phyloP scores from a whole-genome alignment of 2,329 filamentous ascomycete genomes.

The Mariannaea sp. region DNA sequence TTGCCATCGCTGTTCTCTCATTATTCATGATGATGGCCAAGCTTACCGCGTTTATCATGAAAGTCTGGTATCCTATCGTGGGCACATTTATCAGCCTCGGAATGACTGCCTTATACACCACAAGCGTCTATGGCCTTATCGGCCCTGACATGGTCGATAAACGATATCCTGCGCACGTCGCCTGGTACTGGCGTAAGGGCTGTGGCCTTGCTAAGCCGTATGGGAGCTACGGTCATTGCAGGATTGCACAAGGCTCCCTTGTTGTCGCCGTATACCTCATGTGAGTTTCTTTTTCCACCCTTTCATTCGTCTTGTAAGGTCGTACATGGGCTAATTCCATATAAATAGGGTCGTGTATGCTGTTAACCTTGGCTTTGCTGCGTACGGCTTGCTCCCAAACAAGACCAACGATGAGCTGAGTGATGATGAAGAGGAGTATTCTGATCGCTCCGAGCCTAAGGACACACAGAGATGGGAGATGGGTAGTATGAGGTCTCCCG shows the following conservation, averaged over 20 bases:
- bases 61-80: constrained; percentile 70
- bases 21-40: constrained; percentile 78
- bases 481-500: constrained; percentile 52
- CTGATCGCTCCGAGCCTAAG: constrained; percentile 43
- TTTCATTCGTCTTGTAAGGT: background rate
- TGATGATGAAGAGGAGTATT: constrained; percentile 51
- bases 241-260: constrained; percentile 70
- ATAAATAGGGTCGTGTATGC: constrained; percentile 61
- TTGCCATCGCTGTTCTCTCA: constrained; percentile 75
- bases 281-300: constrained; percentile 53
- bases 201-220: constrained; percentile 65
- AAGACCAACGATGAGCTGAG: constrained; percentile 54
- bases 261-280: constrained; percentile 69
- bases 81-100: constrained; percentile 61
- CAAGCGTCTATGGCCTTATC: constrained; percentile 72
- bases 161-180: constrained; percentile 61
- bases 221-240: constrained; percentile 62
- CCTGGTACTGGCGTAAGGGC: constrained; percentile 77
- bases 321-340: background rate
- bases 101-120: constrained; percentile 65
- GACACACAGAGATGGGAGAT: constrained; percentile 61
- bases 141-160: constrained; percentile 74
- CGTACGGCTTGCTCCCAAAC: constrained; percentile 64
- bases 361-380: constrained; percentile 60
- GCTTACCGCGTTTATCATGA: constrained; percentile 70